A percentile compares a stretch with the other conserved stretches of the same genome.
These are phyloP conservation scores for Ambrosia trifida DNA, from an alignment of 129 eudicot species.

Conservation along the genomic window DNA sequence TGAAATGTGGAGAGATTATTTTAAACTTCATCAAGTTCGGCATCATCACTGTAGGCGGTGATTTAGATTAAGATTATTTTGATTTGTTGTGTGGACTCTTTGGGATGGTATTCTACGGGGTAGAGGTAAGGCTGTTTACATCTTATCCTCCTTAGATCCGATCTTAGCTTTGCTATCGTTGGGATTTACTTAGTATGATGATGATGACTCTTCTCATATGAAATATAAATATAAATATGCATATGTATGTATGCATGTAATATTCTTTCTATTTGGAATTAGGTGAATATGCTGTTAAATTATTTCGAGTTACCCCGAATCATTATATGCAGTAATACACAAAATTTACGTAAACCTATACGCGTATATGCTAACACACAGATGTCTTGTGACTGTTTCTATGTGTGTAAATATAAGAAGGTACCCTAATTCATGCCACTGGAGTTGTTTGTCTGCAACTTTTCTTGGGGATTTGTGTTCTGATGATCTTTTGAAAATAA, in stretches of 20 bases:
- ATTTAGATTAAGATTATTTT: neutral
- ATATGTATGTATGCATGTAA: conserved; percentile 11
- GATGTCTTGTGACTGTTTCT: conserved; percentile 11
- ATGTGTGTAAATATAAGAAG: conserved; percentile 10
- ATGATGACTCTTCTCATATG: neutral
- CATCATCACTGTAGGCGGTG: no score
- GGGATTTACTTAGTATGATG: no score
- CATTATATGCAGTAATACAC: neutral
- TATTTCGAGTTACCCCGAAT: neutral
- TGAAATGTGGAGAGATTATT: neutral
- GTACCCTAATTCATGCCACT: conserved; percentile 7
- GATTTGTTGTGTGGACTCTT: conserved; percentile 12
- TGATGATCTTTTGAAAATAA: conserved; percentile 13
- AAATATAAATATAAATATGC: conserved; percentile 11
- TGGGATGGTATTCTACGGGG: no score
- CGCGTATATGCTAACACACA: conserved; percentile 15
- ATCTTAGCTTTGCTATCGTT: no score
- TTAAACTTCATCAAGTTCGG: neutral
- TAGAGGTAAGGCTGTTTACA: no score
- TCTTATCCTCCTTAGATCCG: no score
- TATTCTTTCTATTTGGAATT: neutral
- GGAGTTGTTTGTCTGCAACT: conserved; percentile 4
- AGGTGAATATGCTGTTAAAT: neutral
- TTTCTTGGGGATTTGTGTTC: neutral
- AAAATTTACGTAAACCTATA: conserved; percentile 8